phyloP scores from a whole-genome alignment of 2,329 filamentous ascomycete species.

The Diaporthe vexans region DNA sequence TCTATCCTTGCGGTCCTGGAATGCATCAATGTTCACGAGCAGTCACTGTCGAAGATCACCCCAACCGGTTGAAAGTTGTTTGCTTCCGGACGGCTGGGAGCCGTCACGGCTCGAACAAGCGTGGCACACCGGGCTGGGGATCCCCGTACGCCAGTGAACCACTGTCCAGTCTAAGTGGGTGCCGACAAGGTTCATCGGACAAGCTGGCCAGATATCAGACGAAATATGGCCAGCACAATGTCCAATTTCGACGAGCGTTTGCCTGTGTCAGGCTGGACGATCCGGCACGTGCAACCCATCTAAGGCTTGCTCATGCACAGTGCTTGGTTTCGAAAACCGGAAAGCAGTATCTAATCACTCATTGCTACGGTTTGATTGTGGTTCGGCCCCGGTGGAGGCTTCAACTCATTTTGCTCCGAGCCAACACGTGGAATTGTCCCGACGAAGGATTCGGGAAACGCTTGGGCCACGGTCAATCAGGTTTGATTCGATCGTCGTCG shows the following conservation, averaged over 20 bases:
- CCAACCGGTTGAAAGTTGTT: slow-evolving; percentile 44
- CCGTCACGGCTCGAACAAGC: slow-evolving; percentile 27
- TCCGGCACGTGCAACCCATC: not conserved
- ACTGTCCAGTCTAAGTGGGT: slow-evolving; percentile 13
- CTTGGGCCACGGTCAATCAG: not conserved
- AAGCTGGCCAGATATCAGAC: slow-evolving; percentile 33
- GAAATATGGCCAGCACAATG: slow-evolving; percentile 6
- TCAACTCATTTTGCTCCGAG: not conserved
- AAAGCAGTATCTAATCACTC: not conserved
- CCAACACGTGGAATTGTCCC: slow-evolving; percentile 26
- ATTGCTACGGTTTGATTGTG: slow-evolving; percentile 14
- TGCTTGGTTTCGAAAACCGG: not conserved
- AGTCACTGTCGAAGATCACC: slow-evolving; percentile 33
- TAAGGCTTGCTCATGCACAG: not conserved
- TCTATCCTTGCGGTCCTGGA: not conserved
- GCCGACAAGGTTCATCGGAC: slow-evolving; percentile 31
- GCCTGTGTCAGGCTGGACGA: slow-evolving; percentile 12
- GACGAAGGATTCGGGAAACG: slow-evolving; percentile 21
- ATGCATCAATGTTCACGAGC: not conserved
- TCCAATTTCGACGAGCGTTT: not conserved
- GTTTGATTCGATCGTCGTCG: slow-evolving; percentile 12
- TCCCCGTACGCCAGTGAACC: slow-evolving; percentile 27
- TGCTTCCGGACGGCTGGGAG: slow-evolving; percentile 25
- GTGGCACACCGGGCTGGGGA: slow-evolving; percentile 23
- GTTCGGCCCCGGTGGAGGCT: slow-evolving; percentile 16